Evolutionary conservation across 352 stramenopile species (phyloP).

Genomic region (Pythium scleroteichum): DNA sequence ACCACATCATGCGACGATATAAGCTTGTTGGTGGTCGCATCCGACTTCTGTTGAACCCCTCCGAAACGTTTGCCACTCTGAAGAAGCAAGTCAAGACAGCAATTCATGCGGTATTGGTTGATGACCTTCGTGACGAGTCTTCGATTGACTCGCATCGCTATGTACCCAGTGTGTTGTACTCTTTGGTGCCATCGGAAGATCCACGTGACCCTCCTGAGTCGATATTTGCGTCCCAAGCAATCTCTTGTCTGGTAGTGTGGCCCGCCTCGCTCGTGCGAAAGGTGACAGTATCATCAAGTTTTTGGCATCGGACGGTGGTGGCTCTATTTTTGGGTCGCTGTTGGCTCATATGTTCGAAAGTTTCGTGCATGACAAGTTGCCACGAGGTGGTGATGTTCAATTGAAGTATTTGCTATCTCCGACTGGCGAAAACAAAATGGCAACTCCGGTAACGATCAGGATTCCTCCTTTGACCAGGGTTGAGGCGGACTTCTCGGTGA

Average conservation of each 20-base stretch:
- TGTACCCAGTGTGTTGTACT: not conserved
- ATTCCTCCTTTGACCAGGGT: too few species aligned
- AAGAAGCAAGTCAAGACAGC: not conserved
- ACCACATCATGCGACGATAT: not conserved
- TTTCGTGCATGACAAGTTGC: too few species aligned
- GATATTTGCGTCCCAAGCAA: not conserved
- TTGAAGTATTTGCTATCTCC: too few species aligned
- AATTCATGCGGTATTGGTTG: not conserved
- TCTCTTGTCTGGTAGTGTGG: not conserved
- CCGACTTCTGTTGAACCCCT: not conserved
- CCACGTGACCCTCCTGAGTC: not conserved
- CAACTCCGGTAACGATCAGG: too few species aligned
- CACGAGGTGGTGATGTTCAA: too few species aligned
- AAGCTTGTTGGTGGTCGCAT: not conserved
- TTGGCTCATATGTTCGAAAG: too few species aligned
- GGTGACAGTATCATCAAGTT: too few species aligned
- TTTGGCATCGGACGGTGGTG: too few species aligned
- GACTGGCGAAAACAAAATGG: too few species aligned
- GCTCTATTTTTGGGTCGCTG: too few species aligned
- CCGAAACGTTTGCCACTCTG: not conserved
- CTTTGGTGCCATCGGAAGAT: not conserved
- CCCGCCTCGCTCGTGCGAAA: not conserved
- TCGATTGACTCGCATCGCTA: conserved; percentile 2
- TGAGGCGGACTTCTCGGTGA: too few species aligned
- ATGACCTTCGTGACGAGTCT: not conserved